A percentile compares a stretch with the other conserved stretches of the same genome.
phyloP scores from a whole-genome alignment of 139 green algal genomes.

The Picochlorum costavermella region DNA sequence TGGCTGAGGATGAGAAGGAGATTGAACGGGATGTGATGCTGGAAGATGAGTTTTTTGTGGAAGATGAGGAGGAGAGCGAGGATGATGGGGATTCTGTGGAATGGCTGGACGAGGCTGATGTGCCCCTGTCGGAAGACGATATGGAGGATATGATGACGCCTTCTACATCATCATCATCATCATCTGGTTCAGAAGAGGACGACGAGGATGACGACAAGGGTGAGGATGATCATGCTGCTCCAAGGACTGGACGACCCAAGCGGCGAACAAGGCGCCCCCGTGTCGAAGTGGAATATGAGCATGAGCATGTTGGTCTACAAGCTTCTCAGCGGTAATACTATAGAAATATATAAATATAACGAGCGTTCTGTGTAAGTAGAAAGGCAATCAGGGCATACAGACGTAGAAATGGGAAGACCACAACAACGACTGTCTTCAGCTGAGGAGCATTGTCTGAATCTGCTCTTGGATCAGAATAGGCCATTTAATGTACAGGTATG shows the following conservation, averaged over 20 bases:
- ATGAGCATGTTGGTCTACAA: too few species aligned
- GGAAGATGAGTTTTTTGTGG: conserved; percentile 41
- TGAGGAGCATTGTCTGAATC: conserved; percentile 37
- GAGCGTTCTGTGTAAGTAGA: background rate
- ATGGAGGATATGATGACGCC: background rate
- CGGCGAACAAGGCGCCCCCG: too few species aligned
- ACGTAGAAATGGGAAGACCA: too few species aligned
- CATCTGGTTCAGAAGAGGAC: too few species aligned
- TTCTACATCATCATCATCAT: too few species aligned
- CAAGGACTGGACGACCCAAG: too few species aligned
- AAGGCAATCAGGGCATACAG: background rate
- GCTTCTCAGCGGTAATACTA: background rate
- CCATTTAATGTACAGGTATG: conserved; percentile 46
- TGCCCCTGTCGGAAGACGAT: conserved; percentile 9
- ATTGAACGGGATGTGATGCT: conserved; percentile 19
- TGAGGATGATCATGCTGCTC: too few species aligned
- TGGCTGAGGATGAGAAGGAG: conserved; percentile 51
- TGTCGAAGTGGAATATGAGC: too few species aligned
- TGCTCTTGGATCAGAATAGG: conserved; percentile 48
- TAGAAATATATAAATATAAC: background rate
- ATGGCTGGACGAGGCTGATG: conserved; percentile 40
- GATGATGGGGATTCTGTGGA: conserved; percentile 54
- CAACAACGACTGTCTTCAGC: conserved; percentile 1
- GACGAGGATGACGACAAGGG: too few species aligned
- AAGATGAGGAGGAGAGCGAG: conserved; percentile 35